Evolutionary conservation across 2,329 filamentous ascomycete species (phyloP).

Genomic region (Cercospora sp.): DNA sequence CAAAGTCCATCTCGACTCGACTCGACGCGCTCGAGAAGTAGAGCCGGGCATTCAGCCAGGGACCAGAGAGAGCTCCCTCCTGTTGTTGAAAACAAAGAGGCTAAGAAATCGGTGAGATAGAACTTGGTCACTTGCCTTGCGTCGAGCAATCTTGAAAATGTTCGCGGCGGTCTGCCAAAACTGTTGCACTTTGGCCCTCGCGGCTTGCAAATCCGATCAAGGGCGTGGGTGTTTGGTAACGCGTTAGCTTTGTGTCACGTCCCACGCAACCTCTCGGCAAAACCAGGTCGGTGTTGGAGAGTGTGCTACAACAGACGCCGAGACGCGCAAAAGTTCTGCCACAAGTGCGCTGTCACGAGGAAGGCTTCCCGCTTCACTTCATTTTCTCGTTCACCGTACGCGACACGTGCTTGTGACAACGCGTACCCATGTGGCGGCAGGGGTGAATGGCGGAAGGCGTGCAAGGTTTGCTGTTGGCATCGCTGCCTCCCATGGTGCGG

Average conservation of each 20-base stretch:
- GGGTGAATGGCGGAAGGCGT: background rate
- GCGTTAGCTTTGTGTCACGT: constrained; percentile 17
- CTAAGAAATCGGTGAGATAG: background rate
- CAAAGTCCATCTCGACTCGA: constrained; percentile 13
- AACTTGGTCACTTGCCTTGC: constrained; percentile 12
- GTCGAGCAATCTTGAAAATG: constrained; percentile 6
- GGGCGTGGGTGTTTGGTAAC: constrained; percentile 12
- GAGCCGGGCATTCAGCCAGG: background rate
- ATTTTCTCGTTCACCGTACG: background rate
- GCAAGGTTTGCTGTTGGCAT: background rate
- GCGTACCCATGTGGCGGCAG: background rate
- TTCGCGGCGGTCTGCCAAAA: constrained; percentile 1
- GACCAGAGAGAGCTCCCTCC: background rate
- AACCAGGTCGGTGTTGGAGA: background rate
- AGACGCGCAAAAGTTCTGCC: constrained; percentile 31
- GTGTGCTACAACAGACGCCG: constrained; percentile 57
- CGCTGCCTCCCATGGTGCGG: background rate
- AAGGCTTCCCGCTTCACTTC: constrained; percentile 1
- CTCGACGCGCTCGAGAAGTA: background rate
- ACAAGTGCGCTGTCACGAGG: background rate
- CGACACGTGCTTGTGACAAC: background rate
- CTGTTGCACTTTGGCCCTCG: constrained; percentile 10
- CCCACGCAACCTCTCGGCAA: constrained; percentile 1
- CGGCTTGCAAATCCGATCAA: constrained; percentile 10
- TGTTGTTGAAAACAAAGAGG: background rate